Conservation (phyloP, 768 basidiomycete genomes). For the Naganishia kalamii region DNA sequence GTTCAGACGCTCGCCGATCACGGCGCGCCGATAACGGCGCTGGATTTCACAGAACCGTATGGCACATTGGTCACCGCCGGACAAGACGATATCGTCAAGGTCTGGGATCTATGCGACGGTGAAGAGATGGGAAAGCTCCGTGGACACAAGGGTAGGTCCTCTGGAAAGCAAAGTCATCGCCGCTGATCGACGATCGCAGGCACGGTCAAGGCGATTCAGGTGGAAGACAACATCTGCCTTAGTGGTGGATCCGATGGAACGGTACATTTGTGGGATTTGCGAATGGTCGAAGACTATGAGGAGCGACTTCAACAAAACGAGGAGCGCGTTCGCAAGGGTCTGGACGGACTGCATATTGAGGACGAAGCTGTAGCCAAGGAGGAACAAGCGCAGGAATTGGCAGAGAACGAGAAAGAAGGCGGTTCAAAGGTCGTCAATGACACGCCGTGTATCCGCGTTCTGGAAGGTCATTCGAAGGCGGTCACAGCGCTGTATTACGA, state of each 20-base stretch:
- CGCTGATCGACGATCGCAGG: slow-evolving; percentile 30
- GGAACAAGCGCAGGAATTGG: neutral
- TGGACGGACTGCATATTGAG: slow-evolving; percentile 36
- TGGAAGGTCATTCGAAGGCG: slow-evolving; percentile 88
- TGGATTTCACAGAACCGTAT: slow-evolving; percentile 96
- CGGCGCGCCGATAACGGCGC: slow-evolving; percentile 69
- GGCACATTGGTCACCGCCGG: slow-evolving; percentile 85
- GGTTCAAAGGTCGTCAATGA: slow-evolving; percentile 12
- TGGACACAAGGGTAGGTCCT: slow-evolving; percentile 62
- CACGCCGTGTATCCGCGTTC: slow-evolving; percentile 59
- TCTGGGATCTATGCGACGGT: slow-evolving; percentile 91
- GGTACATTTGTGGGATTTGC: slow-evolving; percentile 83
- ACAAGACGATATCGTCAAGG: slow-evolving; percentile 76
- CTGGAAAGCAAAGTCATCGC: neutral
- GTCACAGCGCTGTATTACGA: slow-evolving; percentile 94
- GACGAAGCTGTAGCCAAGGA: neutral
- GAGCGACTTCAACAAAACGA: slow-evolving; percentile 38
- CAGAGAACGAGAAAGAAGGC: neutral
- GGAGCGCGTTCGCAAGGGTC: slow-evolving; percentile 29
- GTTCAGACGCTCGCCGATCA: slow-evolving; percentile 65
- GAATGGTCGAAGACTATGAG: slow-evolving; percentile 68
- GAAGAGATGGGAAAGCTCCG: slow-evolving; percentile 75
- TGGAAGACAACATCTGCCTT: slow-evolving; percentile 81
- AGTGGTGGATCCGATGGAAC: slow-evolving; percentile 85
- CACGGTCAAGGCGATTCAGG: slow-evolving; percentile 78